Evolutionary conservation across 2,329 filamentous ascomycete species (phyloP), one percentile per base, ranked within the genome.

Genomic region (Elsinoe ampelina): DNA sequence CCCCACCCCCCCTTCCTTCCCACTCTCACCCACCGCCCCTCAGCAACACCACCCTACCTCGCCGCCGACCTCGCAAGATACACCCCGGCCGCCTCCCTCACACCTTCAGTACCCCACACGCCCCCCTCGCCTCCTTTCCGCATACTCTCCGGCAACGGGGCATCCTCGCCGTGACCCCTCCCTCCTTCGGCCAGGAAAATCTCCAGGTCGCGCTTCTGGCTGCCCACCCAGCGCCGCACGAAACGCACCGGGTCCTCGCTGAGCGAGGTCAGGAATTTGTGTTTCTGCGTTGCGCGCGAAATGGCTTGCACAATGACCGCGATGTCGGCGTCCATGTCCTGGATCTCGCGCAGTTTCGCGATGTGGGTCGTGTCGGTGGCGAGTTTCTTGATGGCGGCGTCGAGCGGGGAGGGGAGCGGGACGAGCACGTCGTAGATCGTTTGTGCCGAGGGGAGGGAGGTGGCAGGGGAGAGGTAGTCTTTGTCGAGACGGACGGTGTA

Each of bases 401-500:
- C 84, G 51, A 95, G 77, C 1, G 91, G 89, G 67, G 95, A 89
- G 63, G 95, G 88, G 13, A 95, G 80, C 1, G 84, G 80, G 45
- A 98, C 87, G 64, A 85, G 84, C 48, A 98, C 79, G 70, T 97
- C 92, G 74, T 96, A 96, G 64, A 97, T 78, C 5, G 91, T 96
- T 1, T 89, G 84, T 54, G 82, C 77, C 3, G 89, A 85, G 15
- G 73, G 63, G 57, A 83, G 74, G 63, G 82, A 83, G 58, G 68
- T 39, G 65, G 89, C 80, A 20, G 72, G 71, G 3, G 67, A 66
- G 57, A 76, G 72, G 64, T 77, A 77, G 58, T 71, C 66, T 60
- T 74, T 73, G 70, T 98, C 93, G 39, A 96, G 87, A 58, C 92
- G 89, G 68, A 98, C 93, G 7, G 91, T 98, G 75, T 96, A 98